Evolutionary conservation across 345 rosid species (phyloP), one percentile per base, ranked within the genome.

Genomic region (Arabis alpina): DNA sequence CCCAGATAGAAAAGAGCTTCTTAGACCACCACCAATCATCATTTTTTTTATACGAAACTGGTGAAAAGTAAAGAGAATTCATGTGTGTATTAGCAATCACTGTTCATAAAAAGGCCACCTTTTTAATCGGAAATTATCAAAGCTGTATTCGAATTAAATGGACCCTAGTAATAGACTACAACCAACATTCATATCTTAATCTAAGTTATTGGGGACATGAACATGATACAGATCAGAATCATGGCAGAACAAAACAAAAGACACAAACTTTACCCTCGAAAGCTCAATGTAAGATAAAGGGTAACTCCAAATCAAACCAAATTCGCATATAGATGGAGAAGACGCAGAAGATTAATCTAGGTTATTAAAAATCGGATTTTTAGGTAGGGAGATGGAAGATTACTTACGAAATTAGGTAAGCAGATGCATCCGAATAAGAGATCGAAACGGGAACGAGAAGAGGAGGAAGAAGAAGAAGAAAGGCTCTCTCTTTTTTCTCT

Each of bases 111-210:
- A 70, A 40, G 5, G 48, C 15, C 27, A 40, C 52, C 42, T 50
- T 53, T n/a, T n/a, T n/a, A n/a, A n/a, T n/a, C n/a, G n/a, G n/a
- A 66, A 68, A 68, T 55, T 67, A 53, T 54, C 42, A 39, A 54
- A 67, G 52, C 32, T 3, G 10, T 10, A 25, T 27, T 4, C 28
- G 28, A 53, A 51, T 25, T 15, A 14, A 30, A 54, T 30, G 61
- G 6, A 43, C 48, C 14, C 30, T 12, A 8, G 6, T 4, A 24
- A 24, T 13, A 5, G 16, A 9, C 6, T 47, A 49, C 58, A 32
- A 28, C 2, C n/a, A 61, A 71, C 4, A 32, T 60, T 48, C 6
- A 16, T 25, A 10, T 2, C 12, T 2, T 44, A 57, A 32, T 32
- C 47, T 23, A 61, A 47, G 52, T 16, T 40, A 50, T 32, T 40